Evolutionary conservation across 1,284 basidiomycete species (phyloP).

Genomic region (Malassezia sympodialis): DNA sequence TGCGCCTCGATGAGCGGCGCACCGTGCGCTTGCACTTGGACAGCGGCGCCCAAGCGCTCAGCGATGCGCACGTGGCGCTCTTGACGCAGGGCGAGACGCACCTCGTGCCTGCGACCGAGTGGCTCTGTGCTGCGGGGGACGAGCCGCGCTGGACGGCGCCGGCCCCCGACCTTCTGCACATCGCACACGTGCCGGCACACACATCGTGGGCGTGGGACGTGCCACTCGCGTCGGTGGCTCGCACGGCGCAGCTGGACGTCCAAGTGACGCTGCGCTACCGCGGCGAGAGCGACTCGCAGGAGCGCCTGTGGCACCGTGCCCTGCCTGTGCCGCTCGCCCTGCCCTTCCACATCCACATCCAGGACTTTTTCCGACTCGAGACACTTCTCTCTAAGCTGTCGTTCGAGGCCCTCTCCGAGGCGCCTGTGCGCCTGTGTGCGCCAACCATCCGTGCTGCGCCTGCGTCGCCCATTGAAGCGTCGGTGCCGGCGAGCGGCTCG

Average conservation of each 20-base stretch:
- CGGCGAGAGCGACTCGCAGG: background rate
- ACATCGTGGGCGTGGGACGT: slow-evolving; percentile 9
- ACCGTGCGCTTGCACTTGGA: slow-evolving; percentile 22
- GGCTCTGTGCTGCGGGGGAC: background rate
- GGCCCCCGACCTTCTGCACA: background rate
- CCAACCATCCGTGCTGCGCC: background rate
- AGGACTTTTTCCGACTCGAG: slow-evolving; percentile 39
- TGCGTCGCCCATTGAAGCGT: background rate
- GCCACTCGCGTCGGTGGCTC: slow-evolving; percentile 19
- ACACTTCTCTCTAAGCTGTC: slow-evolving; percentile 23
- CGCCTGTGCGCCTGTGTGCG: background rate
- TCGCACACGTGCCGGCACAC: background rate
- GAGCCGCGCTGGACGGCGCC: background rate
- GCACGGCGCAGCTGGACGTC: slow-evolving; percentile 16
- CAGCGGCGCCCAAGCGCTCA: slow-evolving; percentile 26
- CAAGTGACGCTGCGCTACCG: slow-evolving; percentile 20
- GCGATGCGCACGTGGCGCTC: slow-evolving; percentile 20
- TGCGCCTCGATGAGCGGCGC: slow-evolving; percentile 28
- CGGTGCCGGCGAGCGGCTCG: background rate
- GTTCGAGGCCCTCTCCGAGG: background rate
- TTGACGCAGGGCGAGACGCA: background rate
- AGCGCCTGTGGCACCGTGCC: slow-evolving; percentile 12
- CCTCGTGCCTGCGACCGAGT: background rate
- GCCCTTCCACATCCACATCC: slow-evolving; percentile 45
- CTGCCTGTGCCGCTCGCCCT: slow-evolving; percentile 22